Evolutionary conservation across 2,329 filamentous ascomycete species (phyloP), one percentile per base, ranked within the genome.

Genomic region (Paracorniculantispora psalliotae): DNA sequence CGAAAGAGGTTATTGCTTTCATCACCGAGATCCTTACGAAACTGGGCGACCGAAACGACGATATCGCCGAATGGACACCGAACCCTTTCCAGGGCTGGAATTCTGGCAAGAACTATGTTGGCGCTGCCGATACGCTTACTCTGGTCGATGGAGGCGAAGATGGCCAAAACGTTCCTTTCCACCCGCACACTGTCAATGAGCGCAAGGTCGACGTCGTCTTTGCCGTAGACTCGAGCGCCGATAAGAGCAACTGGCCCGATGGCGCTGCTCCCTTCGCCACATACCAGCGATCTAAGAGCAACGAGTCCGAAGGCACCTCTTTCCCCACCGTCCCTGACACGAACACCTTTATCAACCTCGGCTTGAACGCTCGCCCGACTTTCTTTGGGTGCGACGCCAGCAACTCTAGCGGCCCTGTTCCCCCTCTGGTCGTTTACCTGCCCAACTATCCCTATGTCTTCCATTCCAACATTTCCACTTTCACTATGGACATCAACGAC

Each of bases 91-190:
- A 79, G 64, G 71, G 78, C 61, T 86, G 77, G 73, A 80, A 83
- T 66, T 65, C 73, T 1, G 68, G 52, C 72, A 64, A 82, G 60
- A 75, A 75, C 65, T 67, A 75, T 8, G 72, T 72, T 62, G 66
- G 73, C 71, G 33, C 81, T 76, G 25, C 75, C 2, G 73, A 79
- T 8, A 71, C 76, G 13, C 81, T 96, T 13, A 89, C 87, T 3
- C 80, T 96, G 3, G 90, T 93, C 13, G 91, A 96, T 65, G 91
- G 91, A 39, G 90, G 91, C 25, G 84, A 90, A 68, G 90, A 94
- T 71, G 71, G 82, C 1, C 88, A 96, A 67, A 94, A 94, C 71
- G 82, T 96, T 49, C 91, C 91, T 6, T 79, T 93, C 8, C 84
- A 91, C 69, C 90, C 76, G 2, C 89, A 78, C 33, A 71, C 78